phyloP scores from a whole-genome alignment of 768 basidiomycete genomes.

The Tremella fuciformis region DNA sequence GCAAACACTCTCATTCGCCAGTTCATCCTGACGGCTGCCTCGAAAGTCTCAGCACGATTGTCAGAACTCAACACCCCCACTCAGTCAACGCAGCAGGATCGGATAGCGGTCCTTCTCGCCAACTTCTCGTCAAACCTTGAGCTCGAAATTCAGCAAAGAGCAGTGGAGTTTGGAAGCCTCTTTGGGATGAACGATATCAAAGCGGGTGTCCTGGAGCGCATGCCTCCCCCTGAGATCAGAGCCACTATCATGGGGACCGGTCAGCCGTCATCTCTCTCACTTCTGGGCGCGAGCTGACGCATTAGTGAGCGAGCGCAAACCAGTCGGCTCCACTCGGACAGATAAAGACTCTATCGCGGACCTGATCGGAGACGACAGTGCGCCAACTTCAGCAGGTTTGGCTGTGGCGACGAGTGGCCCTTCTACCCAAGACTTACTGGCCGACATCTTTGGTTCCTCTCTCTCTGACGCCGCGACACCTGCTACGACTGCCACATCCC shows the following conservation, averaged over 20 bases:
- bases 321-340: constrained; percentile 82
- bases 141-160: constrained; percentile 90
- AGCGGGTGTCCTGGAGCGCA: constrained; percentile 86
- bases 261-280: constrained; percentile 49
- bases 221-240: constrained; percentile 98
- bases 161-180: constrained; percentile 87
- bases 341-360: constrained; percentile 70
- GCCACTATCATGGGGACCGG: constrained; percentile 93
- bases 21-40: constrained; percentile 82
- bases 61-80: constrained; percentile 53
- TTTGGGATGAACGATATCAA: constrained; percentile 55
- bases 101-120: constrained; percentile 73
- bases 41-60: constrained; percentile 81
- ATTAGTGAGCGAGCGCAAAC: constrained; percentile 89
- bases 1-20: constrained; percentile 85
- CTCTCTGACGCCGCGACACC: constrained; percentile 46
- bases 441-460: constrained; percentile 76
- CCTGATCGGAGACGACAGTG: constrained; percentile 74
- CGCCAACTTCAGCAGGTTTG: constrained; percentile 54
- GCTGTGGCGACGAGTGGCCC: constrained; percentile 50
- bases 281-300: constrained; percentile 1
- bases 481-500: constrained; percentile 52
- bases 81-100: constrained; percentile 58
- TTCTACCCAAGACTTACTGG: constrained; percentile 77
- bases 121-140: constrained; percentile 83